These are phyloP conservation scores for Pulicaria dysenterica DNA, from an alignment of 129 eudicot species.

Conservation along the genomic window DNA sequence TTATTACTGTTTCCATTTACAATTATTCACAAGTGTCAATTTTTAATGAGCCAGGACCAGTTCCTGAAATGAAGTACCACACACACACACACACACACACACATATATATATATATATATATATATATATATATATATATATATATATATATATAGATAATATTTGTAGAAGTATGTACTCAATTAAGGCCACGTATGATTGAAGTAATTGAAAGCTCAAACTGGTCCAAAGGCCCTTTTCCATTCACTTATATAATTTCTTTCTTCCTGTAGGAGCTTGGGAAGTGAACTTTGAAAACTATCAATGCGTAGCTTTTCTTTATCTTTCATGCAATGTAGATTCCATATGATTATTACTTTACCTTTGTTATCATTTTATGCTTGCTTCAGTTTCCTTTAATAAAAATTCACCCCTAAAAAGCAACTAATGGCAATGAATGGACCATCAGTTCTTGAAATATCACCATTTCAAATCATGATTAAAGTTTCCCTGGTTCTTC, in stretches of 20 bases:
- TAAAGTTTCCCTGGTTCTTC: conserved; percentile 44
- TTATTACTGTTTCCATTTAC: too few species aligned
- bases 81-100: too few species aligned
- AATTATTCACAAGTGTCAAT: too few species aligned
- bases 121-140: too few species aligned
- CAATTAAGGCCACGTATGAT: background rate
- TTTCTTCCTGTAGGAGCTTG: conserved; percentile 41
- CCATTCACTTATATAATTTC: conserved; percentile 30
- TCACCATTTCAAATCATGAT: conserved; percentile 47
- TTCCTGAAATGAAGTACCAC: too few species aligned
- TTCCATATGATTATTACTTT: conserved; percentile 48
- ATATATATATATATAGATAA: too few species aligned
- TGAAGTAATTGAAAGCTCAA: conserved; percentile 35
- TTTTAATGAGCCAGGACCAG: too few species aligned
- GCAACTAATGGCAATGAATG: conserved; percentile 48
- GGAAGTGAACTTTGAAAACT: conserved; percentile 52
- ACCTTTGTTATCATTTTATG: conserved; percentile 51
- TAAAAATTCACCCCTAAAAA: conserved; percentile 41
- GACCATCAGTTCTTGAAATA: conserved; percentile 47
- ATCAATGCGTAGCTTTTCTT: conserved; percentile 49
- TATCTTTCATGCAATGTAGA: conserved; percentile 51
- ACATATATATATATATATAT: too few species aligned
- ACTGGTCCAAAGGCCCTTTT: conserved; percentile 45
- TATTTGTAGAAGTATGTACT: too few species aligned
- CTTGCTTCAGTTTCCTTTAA: conserved; percentile 51